phyloP scores from a whole-genome alignment of 1,284 basidiomycete genomes.

The Sparassis latifolia region DNA sequence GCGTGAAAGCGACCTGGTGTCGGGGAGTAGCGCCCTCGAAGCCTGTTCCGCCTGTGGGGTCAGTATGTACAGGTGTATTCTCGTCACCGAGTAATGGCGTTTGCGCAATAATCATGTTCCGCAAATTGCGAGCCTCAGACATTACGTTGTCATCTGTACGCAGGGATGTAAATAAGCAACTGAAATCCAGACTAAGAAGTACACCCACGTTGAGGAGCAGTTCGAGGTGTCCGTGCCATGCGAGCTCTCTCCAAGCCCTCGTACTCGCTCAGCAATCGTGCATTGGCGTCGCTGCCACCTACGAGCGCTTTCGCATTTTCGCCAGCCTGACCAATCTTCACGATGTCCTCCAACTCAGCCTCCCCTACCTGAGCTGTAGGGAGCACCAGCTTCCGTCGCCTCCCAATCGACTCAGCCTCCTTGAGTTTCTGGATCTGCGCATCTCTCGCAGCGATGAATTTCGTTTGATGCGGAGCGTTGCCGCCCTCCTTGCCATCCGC shows the following conservation, averaged over 20 bases:
- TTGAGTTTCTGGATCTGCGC: constrained; percentile 96
- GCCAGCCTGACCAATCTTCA: constrained; percentile 94
- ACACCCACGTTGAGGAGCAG: constrained; percentile 84
- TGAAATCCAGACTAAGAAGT: background rate
- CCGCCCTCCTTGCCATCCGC: constrained; percentile 51
- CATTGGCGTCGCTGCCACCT: constrained; percentile 80
- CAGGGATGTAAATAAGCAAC: constrained; percentile 3
- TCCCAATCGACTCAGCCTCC: constrained; percentile 93
- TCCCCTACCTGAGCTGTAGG: constrained; percentile 94
- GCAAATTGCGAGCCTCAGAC: constrained; percentile 91
- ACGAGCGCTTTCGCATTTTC: constrained; percentile 82
- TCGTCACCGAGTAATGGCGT: constrained; percentile 96
- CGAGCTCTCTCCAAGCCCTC: constrained; percentile 80
- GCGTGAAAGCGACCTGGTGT: constrained; percentile 85
- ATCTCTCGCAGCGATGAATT: constrained; percentile 90
- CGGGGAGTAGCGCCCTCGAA: constrained; percentile 89
- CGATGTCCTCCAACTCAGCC: constrained; percentile 93
- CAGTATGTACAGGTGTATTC: constrained; percentile 80
- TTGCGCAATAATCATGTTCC: constrained; percentile 87
- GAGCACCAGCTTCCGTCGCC: constrained; percentile 80
- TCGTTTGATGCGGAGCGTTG: constrained; percentile 66
- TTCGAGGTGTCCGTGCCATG: constrained; percentile 89
- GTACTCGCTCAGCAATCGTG: constrained; percentile 86
- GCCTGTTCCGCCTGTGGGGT: constrained; percentile 71
- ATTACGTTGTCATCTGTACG: constrained; percentile 85